A percentile compares a stretch with the other conserved stretches of the same genome.
These are phyloP conservation scores for Tagetes patula DNA, from an alignment of 129 eudicot species.

Conservation along the genomic window DNA sequence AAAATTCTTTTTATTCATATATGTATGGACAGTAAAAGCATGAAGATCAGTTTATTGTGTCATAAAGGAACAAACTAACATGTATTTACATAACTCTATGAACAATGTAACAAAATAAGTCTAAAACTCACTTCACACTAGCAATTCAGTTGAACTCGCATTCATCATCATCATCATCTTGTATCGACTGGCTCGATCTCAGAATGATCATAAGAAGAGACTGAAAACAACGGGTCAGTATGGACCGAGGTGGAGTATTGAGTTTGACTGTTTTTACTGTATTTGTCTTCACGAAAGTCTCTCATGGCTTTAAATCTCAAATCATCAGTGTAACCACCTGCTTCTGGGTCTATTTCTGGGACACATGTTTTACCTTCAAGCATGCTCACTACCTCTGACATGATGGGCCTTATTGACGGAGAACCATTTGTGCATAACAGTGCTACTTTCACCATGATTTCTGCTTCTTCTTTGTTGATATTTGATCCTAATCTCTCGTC, in stretches of 20 bases:
- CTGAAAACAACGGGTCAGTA: conserved; percentile 36
- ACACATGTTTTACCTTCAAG: conserved; percentile 52
- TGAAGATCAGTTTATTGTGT: neutral
- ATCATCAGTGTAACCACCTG: conserved; percentile 41
- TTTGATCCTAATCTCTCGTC: conserved; percentile 47
- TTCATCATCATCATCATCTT: conserved; percentile 14
- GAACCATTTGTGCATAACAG: conserved; percentile 67
- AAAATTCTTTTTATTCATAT: neutral
- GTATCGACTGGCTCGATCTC: conserved; percentile 11
- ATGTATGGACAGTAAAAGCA: neutral
- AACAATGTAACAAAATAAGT: neutral
- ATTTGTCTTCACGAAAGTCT: conserved; percentile 51
- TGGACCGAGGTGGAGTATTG: conserved; percentile 25
- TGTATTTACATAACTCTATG: conserved; percentile 3
- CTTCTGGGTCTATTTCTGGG: conserved; percentile 46
- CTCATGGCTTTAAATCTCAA: conserved; percentile 73
- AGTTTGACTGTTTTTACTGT: conserved; percentile 25
- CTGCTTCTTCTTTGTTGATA: conserved; percentile 55
- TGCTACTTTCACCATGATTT: conserved; percentile 53
- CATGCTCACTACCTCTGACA: conserved; percentile 71
- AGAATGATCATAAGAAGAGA: conserved; percentile 24
- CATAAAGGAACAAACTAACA: neutral
- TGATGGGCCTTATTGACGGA: conserved; percentile 61
- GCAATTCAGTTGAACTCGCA: neutral
- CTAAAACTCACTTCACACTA: neutral